Conservation (phyloP, 768 basidiomycete species). For the Fomitopsis pulvina region DNA sequence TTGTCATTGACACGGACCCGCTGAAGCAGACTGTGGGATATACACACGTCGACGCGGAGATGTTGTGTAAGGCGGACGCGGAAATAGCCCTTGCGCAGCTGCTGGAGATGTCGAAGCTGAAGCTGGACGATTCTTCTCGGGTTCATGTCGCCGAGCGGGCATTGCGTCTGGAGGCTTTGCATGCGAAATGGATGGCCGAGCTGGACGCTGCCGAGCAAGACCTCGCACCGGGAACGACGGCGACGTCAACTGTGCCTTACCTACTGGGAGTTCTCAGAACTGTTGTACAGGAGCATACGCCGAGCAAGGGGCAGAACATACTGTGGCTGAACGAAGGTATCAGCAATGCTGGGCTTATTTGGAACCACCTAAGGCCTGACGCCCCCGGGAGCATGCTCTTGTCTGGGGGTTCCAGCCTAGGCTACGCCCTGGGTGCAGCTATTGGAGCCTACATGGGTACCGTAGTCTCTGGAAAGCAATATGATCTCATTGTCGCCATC, state of each 20-base stretch:
- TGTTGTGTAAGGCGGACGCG: constrained; percentile 54
- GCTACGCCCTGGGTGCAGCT: constrained; percentile 61
- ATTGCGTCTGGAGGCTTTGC: background rate
- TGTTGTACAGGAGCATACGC: constrained; percentile 30
- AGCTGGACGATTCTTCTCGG: background rate
- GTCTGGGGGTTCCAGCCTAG: constrained; percentile 61
- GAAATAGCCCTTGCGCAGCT: constrained; percentile 43
- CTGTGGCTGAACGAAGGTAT: constrained; percentile 61
- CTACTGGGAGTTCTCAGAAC: constrained; percentile 43
- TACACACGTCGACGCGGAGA: constrained; percentile 47
- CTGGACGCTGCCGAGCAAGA: constrained; percentile 15
- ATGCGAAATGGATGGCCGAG: constrained; percentile 12
- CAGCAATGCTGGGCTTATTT: constrained; percentile 47
- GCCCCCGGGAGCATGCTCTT: constrained; percentile 42
- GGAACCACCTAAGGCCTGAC: constrained; percentile 52
- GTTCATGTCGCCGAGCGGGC: constrained; percentile 1
- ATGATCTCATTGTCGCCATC: constrained; percentile 49
- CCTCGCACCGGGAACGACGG: constrained; percentile 7
- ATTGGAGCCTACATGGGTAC: constrained; percentile 50
- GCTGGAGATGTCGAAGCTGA: constrained; percentile 2
- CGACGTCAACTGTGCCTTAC: constrained; percentile 9
- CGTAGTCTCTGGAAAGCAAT: constrained; percentile 21
- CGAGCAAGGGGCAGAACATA: constrained; percentile 27
- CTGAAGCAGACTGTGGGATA: constrained; percentile 44
- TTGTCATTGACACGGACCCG: constrained; percentile 63